Evolutionary conservation across 305 asterid species (phyloP).

Genomic region (Euphrasia arctica): DNA sequence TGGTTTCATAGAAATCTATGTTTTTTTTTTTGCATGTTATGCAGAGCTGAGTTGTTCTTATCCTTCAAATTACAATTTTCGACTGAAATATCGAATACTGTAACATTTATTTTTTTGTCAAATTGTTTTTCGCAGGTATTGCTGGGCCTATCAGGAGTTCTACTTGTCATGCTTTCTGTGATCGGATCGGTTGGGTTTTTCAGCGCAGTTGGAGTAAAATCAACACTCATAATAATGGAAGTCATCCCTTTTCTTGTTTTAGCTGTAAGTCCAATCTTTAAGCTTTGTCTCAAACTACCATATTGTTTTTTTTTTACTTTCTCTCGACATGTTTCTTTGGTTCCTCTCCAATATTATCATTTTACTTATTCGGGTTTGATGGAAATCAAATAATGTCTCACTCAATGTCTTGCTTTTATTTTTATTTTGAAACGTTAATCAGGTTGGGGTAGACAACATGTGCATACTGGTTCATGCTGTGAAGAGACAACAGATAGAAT

Average conservation of each 20-base stretch:
- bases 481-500: conserved; percentile 85
- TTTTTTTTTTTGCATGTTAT: background rate
- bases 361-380: background rate
- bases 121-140: conserved; percentile 55
- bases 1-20: conserved; percentile 6
- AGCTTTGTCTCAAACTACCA: conserved; percentile 15
- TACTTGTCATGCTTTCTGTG: conserved; percentile 97
- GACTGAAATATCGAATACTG: background rate
- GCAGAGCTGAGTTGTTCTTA: background rate
- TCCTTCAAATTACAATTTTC: background rate
- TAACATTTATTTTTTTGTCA: conserved; percentile 17
- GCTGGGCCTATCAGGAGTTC: conserved; percentile 96
- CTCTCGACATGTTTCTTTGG: background rate
- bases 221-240: conserved; percentile 98
- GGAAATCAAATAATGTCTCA: background rate
- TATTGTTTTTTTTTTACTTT: background rate
- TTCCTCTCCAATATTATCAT: background rate
- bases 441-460: conserved; percentile 99
- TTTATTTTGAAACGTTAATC: conserved; percentile 24
- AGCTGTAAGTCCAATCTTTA: conserved; percentile 65
- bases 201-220: conserved; percentile 93
- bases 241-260: conserved; percentile 99
- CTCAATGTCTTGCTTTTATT: conserved; percentile 20
- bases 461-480: conserved; percentile 98
- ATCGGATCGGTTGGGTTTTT: conserved; percentile 97